phyloP scores from a whole-genome alignment of 1,284 basidiomycete species.

The Leccinum fuscescens region DNA sequence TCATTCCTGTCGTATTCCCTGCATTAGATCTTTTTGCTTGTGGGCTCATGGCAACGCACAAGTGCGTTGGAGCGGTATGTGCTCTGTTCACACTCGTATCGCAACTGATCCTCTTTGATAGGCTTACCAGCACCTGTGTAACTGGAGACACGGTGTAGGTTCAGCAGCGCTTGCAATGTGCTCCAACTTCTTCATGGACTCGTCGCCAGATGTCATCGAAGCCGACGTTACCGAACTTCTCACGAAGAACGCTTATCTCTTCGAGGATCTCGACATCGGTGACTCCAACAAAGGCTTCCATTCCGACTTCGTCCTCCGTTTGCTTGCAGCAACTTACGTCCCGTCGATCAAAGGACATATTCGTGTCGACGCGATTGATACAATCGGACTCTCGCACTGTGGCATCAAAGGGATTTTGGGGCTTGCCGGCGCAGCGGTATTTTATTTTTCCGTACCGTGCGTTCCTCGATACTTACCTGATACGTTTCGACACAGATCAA shows the following conservation, averaged over 20 bases:
- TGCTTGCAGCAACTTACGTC: not conserved
- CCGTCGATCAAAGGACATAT: not conserved
- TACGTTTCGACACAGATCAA: not conserved
- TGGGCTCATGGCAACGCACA: not conserved
- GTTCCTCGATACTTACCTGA: not conserved
- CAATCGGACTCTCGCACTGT: not conserved
- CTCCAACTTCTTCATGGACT: not conserved
- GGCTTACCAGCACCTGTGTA: slow-evolving; percentile 2
- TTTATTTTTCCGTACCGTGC: not conserved
- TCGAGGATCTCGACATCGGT: not conserved
- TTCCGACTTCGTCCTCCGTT: not conserved
- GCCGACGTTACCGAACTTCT: not conserved
- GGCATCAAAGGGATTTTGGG: not conserved
- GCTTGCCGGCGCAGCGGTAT: not conserved
- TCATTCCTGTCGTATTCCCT: not conserved
- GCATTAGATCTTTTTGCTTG: not conserved
- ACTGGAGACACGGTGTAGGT: not conserved
- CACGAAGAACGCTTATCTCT: not conserved
- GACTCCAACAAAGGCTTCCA: not conserved
- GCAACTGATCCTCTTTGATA: not conserved
- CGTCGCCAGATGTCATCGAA: not conserved
- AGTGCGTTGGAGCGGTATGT: not conserved
- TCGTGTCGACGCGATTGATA: not conserved
- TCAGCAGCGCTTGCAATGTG: not conserved
- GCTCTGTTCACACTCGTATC: not conserved